Base-by-base conservation (phyloP, 106 monocot species). In the Apostasia shenzhenica region DNA sequence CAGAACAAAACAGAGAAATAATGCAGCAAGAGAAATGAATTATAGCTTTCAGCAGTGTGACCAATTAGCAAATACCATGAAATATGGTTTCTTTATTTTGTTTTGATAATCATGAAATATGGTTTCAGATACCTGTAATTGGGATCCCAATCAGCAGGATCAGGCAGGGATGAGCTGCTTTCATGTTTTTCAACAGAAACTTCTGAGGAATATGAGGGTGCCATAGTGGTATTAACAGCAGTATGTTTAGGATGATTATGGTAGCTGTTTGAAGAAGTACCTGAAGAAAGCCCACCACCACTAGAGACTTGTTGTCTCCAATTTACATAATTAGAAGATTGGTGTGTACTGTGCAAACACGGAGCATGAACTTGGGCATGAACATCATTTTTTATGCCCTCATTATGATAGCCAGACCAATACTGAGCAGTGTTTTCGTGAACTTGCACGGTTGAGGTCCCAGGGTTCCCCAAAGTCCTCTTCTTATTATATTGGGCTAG, bases 91-190 rank as follows among this genome's bases (percentile, higher is more conserved):
- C 26, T 26, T 26, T 26, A 26, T 26, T 26, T 26, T 26, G 26
- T 26, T 26, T 26, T 26, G 26, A 26, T 26, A 26, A 26, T 26
- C 26, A 26, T 26, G 26, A 26, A 26, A 26, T 26, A 26, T 26
- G 9, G 10, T 60, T 38, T 1, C 48, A 13, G 41, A 46, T 80
- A 99, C 99, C 99, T 99, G 64, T 93, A 99, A 59, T 87, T 76
- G 48, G 99, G 99, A 71, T 93, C 93, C 99, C 99, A 99, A 78
- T 93, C 93, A 56, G 85, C 93, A 61, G 99, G 93, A 77, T 93
- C 71, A 48, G 76, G 92, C 14, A 78, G 10, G 54, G 76, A 80
- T 47, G 83, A 90, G 68, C 69, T 83, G 74, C 81, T 71, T 68
- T 86, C 83, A 61, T 72, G 69, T 66, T 74, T 81, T 74, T 82